Base-by-base conservation (phyloP, 2,329 filamentous ascomycete genomes). In the Calcarisporium arbuscula region DNA sequence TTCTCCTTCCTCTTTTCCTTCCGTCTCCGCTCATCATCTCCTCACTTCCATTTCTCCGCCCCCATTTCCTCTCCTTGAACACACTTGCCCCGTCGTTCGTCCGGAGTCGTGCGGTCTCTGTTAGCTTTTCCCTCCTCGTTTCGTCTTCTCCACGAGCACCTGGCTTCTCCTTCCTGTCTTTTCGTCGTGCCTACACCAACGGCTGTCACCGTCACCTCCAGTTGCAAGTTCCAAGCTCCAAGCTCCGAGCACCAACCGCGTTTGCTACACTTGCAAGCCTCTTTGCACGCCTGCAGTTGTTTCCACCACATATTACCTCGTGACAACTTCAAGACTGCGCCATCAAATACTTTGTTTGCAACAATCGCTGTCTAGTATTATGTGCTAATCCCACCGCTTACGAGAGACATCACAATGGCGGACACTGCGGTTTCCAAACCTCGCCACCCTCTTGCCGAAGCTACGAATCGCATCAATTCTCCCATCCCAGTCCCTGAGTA, bases 381-480 rank as follows among this genome's bases (percentile, higher is more conserved):
- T 61, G 58, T 53, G 48, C 53, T 61, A 54, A 56, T 52, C 34
- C 43, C 37, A 22, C 33, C 43, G 34, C 34, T 38, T 33, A 37
- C 40, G 23, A 39, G 46, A 37, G 37, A 45, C 34, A 34, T 42
- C 40, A 46, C 21, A 36, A 51, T 51, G 48, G 48, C 60, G 35
- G 58, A 62, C 30, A 43, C 43, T 23, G 47, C 47, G 41, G 48
- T 49, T 45, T 46, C 52, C 39, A 51, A 46, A 34, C 34, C 42
- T 40, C 62, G 63, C 36, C 49, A 56, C 34, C 70, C 70, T 28
- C 54, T 74, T 28, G 59, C 58, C 21, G 70, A 74, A 50, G 65
- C 67, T 16, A 63, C 60, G 18, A 58, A 65, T 41, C 63, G 68
- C 43, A 55, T 67, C 44, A 73, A 72, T 46, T 62, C 64, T 18